Base-by-base conservation (phyloP, 2,329 filamentous ascomycete genomes). In the Aspergillus sp. region DNA sequence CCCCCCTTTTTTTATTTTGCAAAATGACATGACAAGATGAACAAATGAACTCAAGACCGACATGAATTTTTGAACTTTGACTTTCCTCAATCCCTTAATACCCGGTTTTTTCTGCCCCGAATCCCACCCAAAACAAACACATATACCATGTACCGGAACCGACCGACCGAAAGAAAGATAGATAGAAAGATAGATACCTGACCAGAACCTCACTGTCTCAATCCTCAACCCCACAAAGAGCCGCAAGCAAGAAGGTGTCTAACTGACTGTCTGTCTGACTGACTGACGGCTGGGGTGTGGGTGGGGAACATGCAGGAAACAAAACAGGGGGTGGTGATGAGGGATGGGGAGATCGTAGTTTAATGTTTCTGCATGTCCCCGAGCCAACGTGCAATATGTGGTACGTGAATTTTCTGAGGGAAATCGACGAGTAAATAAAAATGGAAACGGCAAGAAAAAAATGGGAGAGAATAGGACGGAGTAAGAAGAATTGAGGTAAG, bases 201-300 rank as follows among this genome's bases (percentile, higher is more conserved):
- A 49, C 45, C 45, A 28, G 45, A 49, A 49, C 45, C 45, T 49
- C 45, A 49, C 45, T 49, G 45, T 49, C 41, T 45, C 45, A 49
- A 49, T 13, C 10, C 32, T 36, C 12, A 36, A 36, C 32, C 32
- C 25, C 25, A 28, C 45, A 49, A 23, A 49, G 45, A 25, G 23
- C 45, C 8, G 21, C 45, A 30, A 36, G 32, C 32, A 36, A 36
- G 30, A 25, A 30, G 45, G 45, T 49, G 25, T 28, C 25, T 28
- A 28, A 28, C 25, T 23, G 21, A 5, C 21, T 23, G 23, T 5
- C 5, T 23, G 23, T 5, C 23, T 23, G 13, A 45, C 41, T 49
- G 13, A 45, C 41, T 49, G 13, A 45, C 41, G 41, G 41, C 19
- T 45, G 41, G 4, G 28, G 28, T 25, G 23, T 13, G 30, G 30